Conservation (phyloP, 2,329 filamentous ascomycete genomes). For the Epichloe sp. region DNA sequence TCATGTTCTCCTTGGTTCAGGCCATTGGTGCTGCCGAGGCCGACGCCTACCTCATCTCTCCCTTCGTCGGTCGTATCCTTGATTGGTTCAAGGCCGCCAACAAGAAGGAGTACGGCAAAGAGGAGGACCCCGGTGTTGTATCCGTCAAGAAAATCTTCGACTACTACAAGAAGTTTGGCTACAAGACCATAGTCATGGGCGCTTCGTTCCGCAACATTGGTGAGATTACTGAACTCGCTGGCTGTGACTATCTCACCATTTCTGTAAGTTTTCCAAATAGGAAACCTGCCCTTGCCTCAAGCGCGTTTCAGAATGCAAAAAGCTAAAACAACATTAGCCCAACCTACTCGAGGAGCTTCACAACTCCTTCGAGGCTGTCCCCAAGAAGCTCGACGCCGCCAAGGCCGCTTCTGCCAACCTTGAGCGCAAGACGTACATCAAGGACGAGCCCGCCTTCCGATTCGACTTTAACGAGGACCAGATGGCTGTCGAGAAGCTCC, state of each 20-base stretch:
- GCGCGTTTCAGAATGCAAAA: neutral
- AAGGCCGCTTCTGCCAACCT: conserved; percentile 57
- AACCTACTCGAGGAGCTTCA: conserved; percentile 87
- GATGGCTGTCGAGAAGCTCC: conserved; percentile 98
- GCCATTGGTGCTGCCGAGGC: conserved; percentile 95
- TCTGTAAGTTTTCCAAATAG: conserved; percentile 44
- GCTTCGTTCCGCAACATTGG: conserved; percentile 93
- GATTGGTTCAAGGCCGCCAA: conserved; percentile 97
- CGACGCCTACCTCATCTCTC: conserved; percentile 92
- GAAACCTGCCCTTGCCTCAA: conserved; percentile 10
- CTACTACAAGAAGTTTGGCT: conserved; percentile 99
- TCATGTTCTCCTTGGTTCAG: conserved; percentile 94
- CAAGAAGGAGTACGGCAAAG: conserved; percentile 83
- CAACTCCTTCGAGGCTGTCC: conserved; percentile 69
- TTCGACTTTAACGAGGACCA: conserved; percentile 99
- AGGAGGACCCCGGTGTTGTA: conserved; percentile 92
- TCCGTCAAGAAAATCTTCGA: conserved; percentile 92
- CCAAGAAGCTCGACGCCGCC: conserved; percentile 79
- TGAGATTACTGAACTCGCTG: conserved; percentile 96
- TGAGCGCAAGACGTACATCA: conserved; percentile 81
- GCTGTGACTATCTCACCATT: conserved; percentile 98
- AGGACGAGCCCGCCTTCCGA: conserved; percentile 81
- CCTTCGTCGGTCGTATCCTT: conserved; percentile 97
- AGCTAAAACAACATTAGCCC: conserved; percentile 39
- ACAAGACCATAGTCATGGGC: conserved; percentile 99